Conservation (phyloP, 139 green algal species). For the Pleodorina starrii region DNA sequence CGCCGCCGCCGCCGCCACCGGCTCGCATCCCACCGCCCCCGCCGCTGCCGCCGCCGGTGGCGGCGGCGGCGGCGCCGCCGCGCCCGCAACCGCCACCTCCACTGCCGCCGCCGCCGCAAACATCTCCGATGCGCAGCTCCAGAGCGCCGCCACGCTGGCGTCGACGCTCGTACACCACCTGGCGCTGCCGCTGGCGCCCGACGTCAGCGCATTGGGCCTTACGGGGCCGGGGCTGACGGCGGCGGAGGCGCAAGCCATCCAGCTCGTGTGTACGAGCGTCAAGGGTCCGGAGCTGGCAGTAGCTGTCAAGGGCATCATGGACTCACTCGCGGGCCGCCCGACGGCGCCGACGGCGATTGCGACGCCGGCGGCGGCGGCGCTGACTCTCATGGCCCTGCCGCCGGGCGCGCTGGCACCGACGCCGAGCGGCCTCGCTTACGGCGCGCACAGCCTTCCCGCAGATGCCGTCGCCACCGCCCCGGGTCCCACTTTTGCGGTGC, state of each 20-base stretch:
- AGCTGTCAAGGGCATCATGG: slow-evolving; percentile 43
- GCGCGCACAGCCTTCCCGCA: no score
- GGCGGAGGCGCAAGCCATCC: slow-evolving; percentile 45
- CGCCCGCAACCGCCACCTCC: background rate
- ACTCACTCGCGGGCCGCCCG: background rate
- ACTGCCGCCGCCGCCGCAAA: background rate
- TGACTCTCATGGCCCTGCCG: slow-evolving; percentile 17
- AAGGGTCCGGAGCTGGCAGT: slow-evolving; percentile 28
- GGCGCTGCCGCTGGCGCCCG: slow-evolving; percentile 17
- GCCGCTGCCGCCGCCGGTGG: background rate
- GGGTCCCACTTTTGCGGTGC: no score
- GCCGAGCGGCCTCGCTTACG: background rate
- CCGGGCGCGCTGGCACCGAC: background rate
- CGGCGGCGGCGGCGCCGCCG: no score
- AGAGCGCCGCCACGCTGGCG: background rate
- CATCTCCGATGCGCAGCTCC: background rate
- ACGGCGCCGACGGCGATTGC: background rate
- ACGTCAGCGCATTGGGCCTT: slow-evolving; percentile 27
- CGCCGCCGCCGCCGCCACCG: background rate
- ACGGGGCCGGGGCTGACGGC: slow-evolving; percentile 33
- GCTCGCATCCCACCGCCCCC: background rate
- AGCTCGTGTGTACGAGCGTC: slow-evolving; percentile 34
- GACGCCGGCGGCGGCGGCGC: slow-evolving; percentile 4
- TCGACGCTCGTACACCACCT: background rate
- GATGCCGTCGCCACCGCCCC: no score